phyloP scores from a whole-genome alignment of 805 yeast genomes.

The Zygosaccharomyces rouxii region DNA sequence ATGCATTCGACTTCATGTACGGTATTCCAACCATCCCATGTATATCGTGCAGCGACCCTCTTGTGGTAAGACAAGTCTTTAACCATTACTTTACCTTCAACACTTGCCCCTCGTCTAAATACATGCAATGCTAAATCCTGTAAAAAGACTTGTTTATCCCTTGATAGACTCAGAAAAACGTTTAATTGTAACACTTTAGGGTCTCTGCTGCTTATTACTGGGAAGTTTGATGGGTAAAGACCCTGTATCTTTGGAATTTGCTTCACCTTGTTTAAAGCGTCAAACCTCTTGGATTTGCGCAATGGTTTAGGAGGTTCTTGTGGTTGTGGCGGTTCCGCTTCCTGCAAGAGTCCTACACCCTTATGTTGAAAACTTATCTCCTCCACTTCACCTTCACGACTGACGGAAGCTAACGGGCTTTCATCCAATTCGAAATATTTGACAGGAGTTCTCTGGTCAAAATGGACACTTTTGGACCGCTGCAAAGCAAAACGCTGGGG shows the following conservation, averaged over 20 bases:
- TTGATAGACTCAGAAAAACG: conserved; percentile 23
- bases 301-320: conserved; percentile 2
- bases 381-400: conserved; percentile 34
- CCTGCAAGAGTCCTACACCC: conserved; percentile 17
- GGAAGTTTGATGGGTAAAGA: conserved; percentile 28
- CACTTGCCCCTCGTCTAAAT: conserved; percentile 12
- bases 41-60: conserved; percentile 62
- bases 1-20: conserved; percentile 32
- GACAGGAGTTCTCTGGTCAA: conserved; percentile 64
- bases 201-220: conserved; percentile 23
- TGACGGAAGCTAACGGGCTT: conserved; percentile 64
- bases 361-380: conserved; percentile 27
- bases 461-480: conserved; percentile 72
- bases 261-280: conserved; percentile 3
- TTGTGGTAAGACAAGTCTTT: conserved; percentile 69
- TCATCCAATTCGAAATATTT: conserved; percentile 70
- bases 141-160: conserved; percentile 18
- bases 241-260: conserved; percentile 21
- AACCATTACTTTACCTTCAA: conserved; percentile 75
- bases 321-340: conserved; percentile 5
- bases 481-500: conserved; percentile 22
- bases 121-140: conserved; percentile 21
- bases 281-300: conserved; percentile 15
- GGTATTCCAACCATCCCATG: conserved; percentile 76
- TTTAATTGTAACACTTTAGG: conserved; percentile 27